Evolutionary conservation across 768 basidiomycete species (phyloP), one percentile per base, ranked within the genome.

Genomic region (Roridomyces roridus): DNA sequence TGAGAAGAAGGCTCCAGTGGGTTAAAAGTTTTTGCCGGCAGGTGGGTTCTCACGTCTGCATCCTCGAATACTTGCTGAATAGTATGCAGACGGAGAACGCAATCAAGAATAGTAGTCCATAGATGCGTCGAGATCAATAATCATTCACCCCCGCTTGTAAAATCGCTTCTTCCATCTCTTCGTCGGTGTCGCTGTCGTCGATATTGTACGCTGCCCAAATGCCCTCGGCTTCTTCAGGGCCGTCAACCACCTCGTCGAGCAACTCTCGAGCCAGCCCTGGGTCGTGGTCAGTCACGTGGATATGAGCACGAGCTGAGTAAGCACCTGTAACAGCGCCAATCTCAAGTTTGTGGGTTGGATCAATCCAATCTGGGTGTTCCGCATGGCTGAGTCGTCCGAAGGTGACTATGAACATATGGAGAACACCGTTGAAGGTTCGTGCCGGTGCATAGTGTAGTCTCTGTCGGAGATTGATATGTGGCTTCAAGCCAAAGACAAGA

Each of bases 351-450:
- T 68, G 65, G 51, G 73, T 67, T 15, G 55, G 51, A 21, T 77
- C 72, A 28, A 88, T 68, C 85, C 87, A 89, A 40, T 82, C 77
- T 15, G 88, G 87, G 11, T 82, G 74, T 42, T 85, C 86, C 6
- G 87, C 85, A 56, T 84, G 92, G 52, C 87, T 85, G 43, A 94
- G 72, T 58, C 91, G 80, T 35, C 92, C 89, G 51, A 94, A 82
- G 0, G 86, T 83, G n/a, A 92, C 85, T 25, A 86, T 83, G 66
- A 92, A 92, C 67, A 86, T 79, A 62, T 94, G 86, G 12, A 77
- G 77, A 24, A 90, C 70, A 28, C 85, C 86, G 62, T 82, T 85
- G 66, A 88, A 87, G 25, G 77, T 74, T 28, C 84, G 80, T 43
- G 74, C 72, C 12, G 81, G 74, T 15, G 85, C 82, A 37, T 78